These are phyloP conservation scores for Leucogyrophana mollusca DNA, from an alignment of 768 basidiomycete genomes.

Conservation along the genomic window DNA sequence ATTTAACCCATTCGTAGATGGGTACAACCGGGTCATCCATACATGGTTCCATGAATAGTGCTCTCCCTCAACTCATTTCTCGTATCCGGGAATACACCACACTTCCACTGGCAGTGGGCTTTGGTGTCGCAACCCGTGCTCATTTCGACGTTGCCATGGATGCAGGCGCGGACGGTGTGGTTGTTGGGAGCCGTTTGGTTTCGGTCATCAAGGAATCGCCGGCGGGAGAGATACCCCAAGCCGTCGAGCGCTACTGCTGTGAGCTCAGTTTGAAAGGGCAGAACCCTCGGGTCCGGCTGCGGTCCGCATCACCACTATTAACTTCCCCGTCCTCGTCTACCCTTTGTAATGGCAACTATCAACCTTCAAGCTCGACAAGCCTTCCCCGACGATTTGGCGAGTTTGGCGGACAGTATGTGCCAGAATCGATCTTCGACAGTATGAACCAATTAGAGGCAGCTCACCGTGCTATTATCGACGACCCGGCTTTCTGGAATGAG, in stretches of 20 bases:
- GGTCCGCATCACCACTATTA: neutral
- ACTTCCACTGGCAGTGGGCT: slow-evolving; percentile 92
- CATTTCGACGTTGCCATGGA: slow-evolving; percentile 86
- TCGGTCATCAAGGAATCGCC: slow-evolving; percentile 70
- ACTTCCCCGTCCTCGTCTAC: neutral
- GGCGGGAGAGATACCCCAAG: slow-evolving; percentile 42
- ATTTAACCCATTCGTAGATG: slow-evolving; percentile 57
- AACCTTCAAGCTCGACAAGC: slow-evolving; percentile 35
- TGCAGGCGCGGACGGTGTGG: slow-evolving; percentile 93
- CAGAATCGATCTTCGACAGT: slow-evolving; percentile 93
- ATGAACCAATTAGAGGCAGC: slow-evolving; percentile 87
- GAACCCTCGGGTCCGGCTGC: slow-evolving; percentile 10
- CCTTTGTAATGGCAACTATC: neutral
- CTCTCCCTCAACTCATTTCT: slow-evolving; percentile 79
- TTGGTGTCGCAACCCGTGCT: slow-evolving; percentile 87
- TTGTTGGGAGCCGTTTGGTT: slow-evolving; percentile 88
- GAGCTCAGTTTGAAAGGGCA: slow-evolving; percentile 55
- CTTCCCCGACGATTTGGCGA: slow-evolving; percentile 88
- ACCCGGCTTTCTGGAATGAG: slow-evolving; percentile 92
- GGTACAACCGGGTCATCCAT: slow-evolving; percentile 95
- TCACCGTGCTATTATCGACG: slow-evolving; percentile 81
- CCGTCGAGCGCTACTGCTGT: slow-evolving; percentile 72
- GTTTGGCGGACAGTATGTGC: slow-evolving; percentile 97
- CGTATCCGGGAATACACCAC: slow-evolving; percentile 78
- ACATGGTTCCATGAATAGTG: slow-evolving; percentile 63